phyloP scores from a whole-genome alignment of 192 early-diverging fungal genomes.

The Coemansia sp. region DNA sequence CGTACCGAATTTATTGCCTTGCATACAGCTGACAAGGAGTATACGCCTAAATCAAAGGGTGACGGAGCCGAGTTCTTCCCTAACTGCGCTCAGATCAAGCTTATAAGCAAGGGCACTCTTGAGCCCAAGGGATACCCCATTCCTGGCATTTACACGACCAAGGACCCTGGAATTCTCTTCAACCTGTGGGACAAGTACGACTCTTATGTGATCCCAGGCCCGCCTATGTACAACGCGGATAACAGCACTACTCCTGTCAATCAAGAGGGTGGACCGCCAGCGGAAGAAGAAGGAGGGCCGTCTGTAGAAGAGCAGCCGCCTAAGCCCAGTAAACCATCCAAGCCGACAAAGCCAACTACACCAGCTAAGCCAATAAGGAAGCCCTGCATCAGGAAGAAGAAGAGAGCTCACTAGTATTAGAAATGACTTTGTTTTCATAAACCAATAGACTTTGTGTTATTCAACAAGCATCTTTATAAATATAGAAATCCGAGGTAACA shows the following conservation, averaged over 20 bases:
- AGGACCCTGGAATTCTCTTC: constrained; percentile 27
- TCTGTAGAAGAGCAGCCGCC: not conserved
- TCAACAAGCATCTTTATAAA: not conserved
- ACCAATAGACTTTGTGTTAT: not conserved
- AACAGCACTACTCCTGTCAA: not conserved
- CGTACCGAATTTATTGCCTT: constrained; percentile 29
- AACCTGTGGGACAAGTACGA: not conserved
- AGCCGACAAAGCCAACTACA: too few species aligned
- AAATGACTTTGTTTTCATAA: not conserved
- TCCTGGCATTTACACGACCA: constrained; percentile 20
- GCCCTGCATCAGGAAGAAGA: not conserved
- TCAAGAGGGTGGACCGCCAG: not conserved
- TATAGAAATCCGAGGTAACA: too few species aligned
- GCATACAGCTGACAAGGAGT: constrained; percentile 12
- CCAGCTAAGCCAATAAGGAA: not conserved
- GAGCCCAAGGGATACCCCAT: constrained; percentile 9
- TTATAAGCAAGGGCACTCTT: not conserved
- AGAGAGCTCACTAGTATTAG: not conserved
- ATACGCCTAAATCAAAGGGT: not conserved
- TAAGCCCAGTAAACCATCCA: not conserved
- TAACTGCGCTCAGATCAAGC: constrained; percentile 25
- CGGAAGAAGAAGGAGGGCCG: not conserved
- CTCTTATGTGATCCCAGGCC: not conserved
- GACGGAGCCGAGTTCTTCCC: constrained; percentile 30
- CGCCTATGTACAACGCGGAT: not conserved